phyloP scores from a whole-genome alignment of 441 rosid genomes.

The Erodium trifolium region DNA sequence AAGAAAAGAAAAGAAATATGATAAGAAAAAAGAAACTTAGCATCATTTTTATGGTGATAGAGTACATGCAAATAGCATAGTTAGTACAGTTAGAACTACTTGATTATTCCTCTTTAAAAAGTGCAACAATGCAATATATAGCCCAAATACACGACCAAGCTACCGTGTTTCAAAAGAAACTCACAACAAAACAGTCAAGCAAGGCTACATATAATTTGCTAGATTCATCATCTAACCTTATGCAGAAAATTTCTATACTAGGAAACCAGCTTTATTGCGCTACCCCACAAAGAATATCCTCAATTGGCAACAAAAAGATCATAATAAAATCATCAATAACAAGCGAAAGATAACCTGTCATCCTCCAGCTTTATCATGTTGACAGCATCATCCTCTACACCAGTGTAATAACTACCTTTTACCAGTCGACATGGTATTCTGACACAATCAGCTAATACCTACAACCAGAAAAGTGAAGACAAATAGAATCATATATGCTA shows the following conservation, averaged over 20 bases:
- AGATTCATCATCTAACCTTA: background rate
- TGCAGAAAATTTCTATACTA: background rate
- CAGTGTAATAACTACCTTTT: conserved; percentile 97
- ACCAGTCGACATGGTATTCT: conserved; percentile 85
- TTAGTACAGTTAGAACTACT: background rate
- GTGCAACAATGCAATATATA: background rate
- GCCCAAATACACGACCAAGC: background rate
- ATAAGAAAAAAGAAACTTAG: no score
- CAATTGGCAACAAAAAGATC: conserved; percentile 1
- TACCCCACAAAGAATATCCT: background rate
- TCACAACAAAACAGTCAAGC: background rate
- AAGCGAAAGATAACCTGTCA: conserved; percentile 59
- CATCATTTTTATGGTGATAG: no score
- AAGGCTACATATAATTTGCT: background rate
- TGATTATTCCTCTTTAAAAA: background rate
- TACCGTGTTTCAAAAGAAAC: background rate
- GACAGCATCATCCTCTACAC: conserved; percentile 93
- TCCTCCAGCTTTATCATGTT: conserved; percentile 78
- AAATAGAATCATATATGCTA: conserved; percentile 4
- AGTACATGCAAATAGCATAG: no score
- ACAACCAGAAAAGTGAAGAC: conserved; percentile 30
- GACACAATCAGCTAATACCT: conserved; percentile 88
- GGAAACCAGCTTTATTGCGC: background rate
- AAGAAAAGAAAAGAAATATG: no score
- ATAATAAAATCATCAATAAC: conserved; percentile 2